Evolutionary conservation across 164 flowering plant genomes (phyloP).

Genomic region (Houttuynia cordata): DNA sequence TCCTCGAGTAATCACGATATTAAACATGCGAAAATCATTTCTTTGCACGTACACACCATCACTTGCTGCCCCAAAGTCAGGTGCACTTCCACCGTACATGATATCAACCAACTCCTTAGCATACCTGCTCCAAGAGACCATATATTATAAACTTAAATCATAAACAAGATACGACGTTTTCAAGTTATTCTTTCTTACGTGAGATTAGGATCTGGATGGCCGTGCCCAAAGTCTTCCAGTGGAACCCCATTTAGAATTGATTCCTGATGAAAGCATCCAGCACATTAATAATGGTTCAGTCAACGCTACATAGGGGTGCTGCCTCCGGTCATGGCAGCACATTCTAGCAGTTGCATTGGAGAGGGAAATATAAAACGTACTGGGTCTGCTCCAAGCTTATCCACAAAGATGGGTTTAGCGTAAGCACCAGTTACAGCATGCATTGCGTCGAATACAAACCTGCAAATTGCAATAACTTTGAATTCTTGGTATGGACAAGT

Average conservation of each 20-base stretch:
- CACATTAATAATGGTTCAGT: neutral
- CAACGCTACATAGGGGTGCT: neutral
- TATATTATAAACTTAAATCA: neutral
- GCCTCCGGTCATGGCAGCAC: conserved; percentile 1
- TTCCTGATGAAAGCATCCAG: conserved; percentile 41
- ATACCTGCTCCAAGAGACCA: conserved; percentile 39
- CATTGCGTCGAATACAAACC: conserved; percentile 97
- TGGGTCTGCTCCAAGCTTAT: conserved; percentile 62
- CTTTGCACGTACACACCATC: conserved; percentile 47
- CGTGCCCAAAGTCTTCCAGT: conserved; percentile 95
- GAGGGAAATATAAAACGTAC: conserved; percentile 30
- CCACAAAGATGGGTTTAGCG: conserved; percentile 96
- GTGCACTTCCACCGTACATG: conserved; percentile 70
- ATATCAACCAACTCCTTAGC: conserved; percentile 89
- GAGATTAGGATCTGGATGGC: conserved; percentile 99
- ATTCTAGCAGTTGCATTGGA: neutral
- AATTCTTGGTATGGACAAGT: too few species aligned
- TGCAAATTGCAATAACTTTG: conserved; percentile 18
- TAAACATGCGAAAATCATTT: neutral
- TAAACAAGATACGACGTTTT: neutral
- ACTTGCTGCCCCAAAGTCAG: conserved; percentile 98
- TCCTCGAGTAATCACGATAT: too few species aligned
- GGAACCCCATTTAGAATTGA: conserved; percentile 88
- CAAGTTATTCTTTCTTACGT: conserved; percentile 45
- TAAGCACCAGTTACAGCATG: conserved; percentile 99